phyloP scores from a whole-genome alignment of 192 early-diverging fungal genomes.

The Coemansia sp. region DNA sequence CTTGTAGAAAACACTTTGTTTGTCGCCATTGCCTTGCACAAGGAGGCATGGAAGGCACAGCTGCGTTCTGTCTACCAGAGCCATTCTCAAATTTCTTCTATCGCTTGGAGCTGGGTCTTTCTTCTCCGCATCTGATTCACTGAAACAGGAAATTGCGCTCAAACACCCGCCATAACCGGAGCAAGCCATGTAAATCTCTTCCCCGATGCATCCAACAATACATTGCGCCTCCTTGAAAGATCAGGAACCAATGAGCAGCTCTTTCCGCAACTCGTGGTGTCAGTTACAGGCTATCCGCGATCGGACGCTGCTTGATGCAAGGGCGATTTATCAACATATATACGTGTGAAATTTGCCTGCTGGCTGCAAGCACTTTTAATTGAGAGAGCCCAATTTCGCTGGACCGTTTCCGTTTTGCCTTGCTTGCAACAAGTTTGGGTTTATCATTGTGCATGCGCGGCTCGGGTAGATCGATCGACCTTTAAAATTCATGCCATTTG shows the following conservation, averaged over 20 bases:
- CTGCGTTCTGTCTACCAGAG: no score
- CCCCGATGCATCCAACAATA: background rate
- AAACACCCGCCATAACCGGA: no score
- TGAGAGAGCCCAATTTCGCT: background rate
- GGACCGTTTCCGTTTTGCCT: background rate
- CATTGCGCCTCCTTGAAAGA: background rate
- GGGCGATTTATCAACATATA: background rate
- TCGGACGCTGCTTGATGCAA: background rate
- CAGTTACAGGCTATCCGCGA: background rate
- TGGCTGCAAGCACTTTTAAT: no score
- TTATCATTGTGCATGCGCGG: no score
- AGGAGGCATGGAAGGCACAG: no score
- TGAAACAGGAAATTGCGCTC: no score
- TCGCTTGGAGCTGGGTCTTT: no score
- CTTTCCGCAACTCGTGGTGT: background rate
- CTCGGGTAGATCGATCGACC: background rate
- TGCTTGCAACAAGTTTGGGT: background rate
- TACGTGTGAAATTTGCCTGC: background rate
- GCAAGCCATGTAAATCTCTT: background rate
- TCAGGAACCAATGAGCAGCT: conserved; percentile 1
- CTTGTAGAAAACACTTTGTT: no score
- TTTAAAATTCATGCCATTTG: background rate
- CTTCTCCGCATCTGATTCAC: no score
- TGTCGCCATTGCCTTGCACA: no score
- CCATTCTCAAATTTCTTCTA: no score